Base-by-base conservation (phyloP, 2,329 filamentous ascomycete genomes). In the Aureobasidium sp. region DNA sequence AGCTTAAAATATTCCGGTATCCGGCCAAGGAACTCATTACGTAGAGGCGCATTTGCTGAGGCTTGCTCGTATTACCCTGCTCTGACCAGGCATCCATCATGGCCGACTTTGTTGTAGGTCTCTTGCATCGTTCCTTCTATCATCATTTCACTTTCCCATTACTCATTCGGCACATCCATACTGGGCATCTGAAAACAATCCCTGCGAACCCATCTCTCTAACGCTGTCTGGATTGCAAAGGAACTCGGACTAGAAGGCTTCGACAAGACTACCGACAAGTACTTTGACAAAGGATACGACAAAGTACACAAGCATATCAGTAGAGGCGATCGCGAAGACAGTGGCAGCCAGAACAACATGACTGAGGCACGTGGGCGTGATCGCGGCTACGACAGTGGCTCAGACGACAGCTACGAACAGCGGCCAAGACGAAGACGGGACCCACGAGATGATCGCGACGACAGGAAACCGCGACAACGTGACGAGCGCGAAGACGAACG, bases 261-360 rank as follows among this genome's bases (percentile, higher is more conserved):
- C 15, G 36, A 62, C 31, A 56, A 56, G 3, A 31, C 34, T 12
- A 14, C 42, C 49, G 51, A 62, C 14, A 62, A 56, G 25, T 31
- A 31, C 39, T 62, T 56, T 17, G 60, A 62, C n/a, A 53, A 53
- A 31, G 48, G 47, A 22, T 62, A 62, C 60, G 60, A 62, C 27
- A 56, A 31, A 34, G 2, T 62, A 17, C 37, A 56, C 27, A 45
- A 25, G 1, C 41, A 57, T 36, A 27, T 41, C 6, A 41, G 45
- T 29, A 22, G 22, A 37, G 34, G 41, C 56, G 42, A 27, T 39
- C 42, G 44, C 22, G 15, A 36, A 49, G 29, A 48, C 20, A 34
- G 15, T 20, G 29, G 14, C 42, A 17, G 12, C 27, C 8, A 27
- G 27, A 37, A 20, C 31, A 61, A 47, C 29, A 61, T 61, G 58